Percentiles rank a stretch among this genome's conserved stretches.
Evolutionary conservation across 495 filamentous ascomycete genomes (phyloP).

Genomic region (Penicillium canariense): DNA sequence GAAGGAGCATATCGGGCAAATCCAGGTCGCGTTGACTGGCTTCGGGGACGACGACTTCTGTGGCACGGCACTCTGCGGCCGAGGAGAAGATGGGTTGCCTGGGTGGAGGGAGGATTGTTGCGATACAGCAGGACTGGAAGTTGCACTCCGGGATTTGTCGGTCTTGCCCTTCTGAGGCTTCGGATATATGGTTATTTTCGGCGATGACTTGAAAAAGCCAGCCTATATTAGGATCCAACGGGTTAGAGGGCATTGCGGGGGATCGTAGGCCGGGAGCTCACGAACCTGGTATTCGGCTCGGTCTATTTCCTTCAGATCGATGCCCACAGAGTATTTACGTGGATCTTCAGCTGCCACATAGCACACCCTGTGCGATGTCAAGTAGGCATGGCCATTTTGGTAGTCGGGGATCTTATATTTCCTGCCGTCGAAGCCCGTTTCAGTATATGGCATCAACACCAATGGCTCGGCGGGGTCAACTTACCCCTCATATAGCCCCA

Average conservation of each 20-base stretch:
- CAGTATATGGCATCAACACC: slow-evolving; percentile 15
- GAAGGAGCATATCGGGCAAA: slow-evolving; percentile 95
- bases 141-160: slow-evolving; percentile 33
- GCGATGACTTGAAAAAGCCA: slow-evolving; percentile 90
- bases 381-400: slow-evolving; percentile 92
- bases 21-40: slow-evolving; percentile 74
- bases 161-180: slow-evolving; percentile 62
- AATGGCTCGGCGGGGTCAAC: slow-evolving; percentile 24
- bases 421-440: slow-evolving; percentile 40
- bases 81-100: slow-evolving; percentile 24
- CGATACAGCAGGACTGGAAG: slow-evolving; percentile 34
- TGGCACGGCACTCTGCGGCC: slow-evolving; percentile 17
- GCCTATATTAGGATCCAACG: slow-evolving; percentile 51
- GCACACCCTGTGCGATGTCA: slow-evolving; percentile 92
- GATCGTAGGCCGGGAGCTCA: slow-evolving; percentile 9
- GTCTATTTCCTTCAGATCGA: slow-evolving; percentile 89
- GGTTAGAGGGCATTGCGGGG: slow-evolving; percentile 4
- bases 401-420: slow-evolving; percentile 94
- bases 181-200: slow-evolving; percentile 86
- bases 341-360: slow-evolving; percentile 92
- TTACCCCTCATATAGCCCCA: slow-evolving; percentile 97
- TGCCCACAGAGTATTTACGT: slow-evolving; percentile 75
- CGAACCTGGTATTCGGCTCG: slow-evolving; percentile 86
- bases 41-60: slow-evolving; percentile 29
- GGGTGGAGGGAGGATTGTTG: slow-evolving; percentile 21